phyloP scores from a whole-genome alignment of 495 filamentous ascomycete species.

The Pseudotulostoma volvatum region DNA sequence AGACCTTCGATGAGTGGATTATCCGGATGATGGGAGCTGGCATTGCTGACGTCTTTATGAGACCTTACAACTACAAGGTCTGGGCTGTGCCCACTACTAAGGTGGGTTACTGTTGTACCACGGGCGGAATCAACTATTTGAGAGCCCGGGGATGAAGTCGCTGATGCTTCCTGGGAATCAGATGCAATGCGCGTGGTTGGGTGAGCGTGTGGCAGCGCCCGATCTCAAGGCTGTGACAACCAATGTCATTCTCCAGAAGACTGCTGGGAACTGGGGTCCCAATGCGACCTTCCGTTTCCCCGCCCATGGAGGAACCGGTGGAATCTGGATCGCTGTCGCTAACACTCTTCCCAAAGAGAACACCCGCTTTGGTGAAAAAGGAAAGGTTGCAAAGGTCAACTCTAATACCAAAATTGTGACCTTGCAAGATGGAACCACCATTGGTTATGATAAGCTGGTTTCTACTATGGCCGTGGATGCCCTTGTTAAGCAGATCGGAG shows the following conservation, averaged over 20 bases:
- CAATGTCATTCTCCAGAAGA: constrained; percentile 92
- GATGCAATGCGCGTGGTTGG: constrained; percentile 99
- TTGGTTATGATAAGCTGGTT: constrained; percentile 83
- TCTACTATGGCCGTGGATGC: constrained; percentile 93
- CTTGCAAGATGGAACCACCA: constrained; percentile 71
- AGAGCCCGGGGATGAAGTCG: too few relatives aligned
- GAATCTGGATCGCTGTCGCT: constrained; percentile 97
- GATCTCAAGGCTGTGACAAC: constrained; percentile 88
- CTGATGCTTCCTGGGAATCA: constrained; percentile 15
- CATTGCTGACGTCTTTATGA: constrained; percentile 93
- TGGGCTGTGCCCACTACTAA: constrained; percentile 98
- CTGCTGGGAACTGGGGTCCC: constrained; percentile 94
- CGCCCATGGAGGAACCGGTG: constrained; percentile 84
- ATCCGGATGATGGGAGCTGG: constrained; percentile 79
- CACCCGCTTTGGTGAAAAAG: constrained; percentile 72
- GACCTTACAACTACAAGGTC: constrained; percentile 99
- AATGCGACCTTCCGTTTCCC: constrained; percentile 99
- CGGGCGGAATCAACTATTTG: too few relatives aligned
- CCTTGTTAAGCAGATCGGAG: constrained; percentile 72
- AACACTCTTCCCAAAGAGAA: constrained; percentile 87
- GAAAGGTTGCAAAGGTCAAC: constrained; percentile 71
- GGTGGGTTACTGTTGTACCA: constrained; percentile 42
- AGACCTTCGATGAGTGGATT: constrained; percentile 98
- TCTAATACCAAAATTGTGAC: constrained; percentile 67
- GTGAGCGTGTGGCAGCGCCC: constrained; percentile 94